Evolutionary conservation across 225 moss, liverwort and hornwort genomes (phyloP), one percentile per base, ranked within the genome.

Genomic region (Pseudisothecium myosuroides): DNA sequence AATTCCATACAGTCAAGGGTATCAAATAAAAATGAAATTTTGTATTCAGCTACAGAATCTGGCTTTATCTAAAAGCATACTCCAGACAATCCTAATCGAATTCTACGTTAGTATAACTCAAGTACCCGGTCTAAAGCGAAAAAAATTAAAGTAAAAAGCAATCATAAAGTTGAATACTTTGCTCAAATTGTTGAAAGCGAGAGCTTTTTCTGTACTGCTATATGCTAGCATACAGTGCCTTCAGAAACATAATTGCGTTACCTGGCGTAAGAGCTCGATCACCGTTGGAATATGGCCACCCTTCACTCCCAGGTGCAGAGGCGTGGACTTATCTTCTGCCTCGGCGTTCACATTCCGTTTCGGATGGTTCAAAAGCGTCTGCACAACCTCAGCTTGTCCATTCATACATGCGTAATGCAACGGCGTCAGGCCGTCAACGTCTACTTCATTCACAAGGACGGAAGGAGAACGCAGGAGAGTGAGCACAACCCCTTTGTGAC

Each of bases 251-350:
- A 12, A 34, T 37, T n/a, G 37, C 18, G 19, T 88, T 82, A 94
- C 94, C 92, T 93, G 91, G 71, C 94, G 91, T 72, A 93, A 80
- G 92, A 94, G 93, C 88, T 93, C 90, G 81, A 93, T 94, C 65
- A 93, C 92, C 7, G 83, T 89, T 21, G 89, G 74, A 75, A 90
- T 74, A 61, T 90, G 90, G 81, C 93, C 93, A 73, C 72, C 82
- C 71, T 90, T 94, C 52, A 93, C 94, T 75, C 90, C 94, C 88
- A 94, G 61, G 87, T 94, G 94, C 86, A 94, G 67, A 10, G 94
- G 93, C 31, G 93, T 93, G 50, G 94, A 93, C 72, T 84, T 76
- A 41, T 93, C 91, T 6, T 89, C 76, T 14, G 91, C 75, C 47
- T 59, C 72, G 39, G 89, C 93, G 50, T 94, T 94, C 77, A 90